These are phyloP conservation scores for Alternaria incomplexa DNA, from an alignment of 2,329 filamentous ascomycete species.

Conservation along the genomic window DNA sequence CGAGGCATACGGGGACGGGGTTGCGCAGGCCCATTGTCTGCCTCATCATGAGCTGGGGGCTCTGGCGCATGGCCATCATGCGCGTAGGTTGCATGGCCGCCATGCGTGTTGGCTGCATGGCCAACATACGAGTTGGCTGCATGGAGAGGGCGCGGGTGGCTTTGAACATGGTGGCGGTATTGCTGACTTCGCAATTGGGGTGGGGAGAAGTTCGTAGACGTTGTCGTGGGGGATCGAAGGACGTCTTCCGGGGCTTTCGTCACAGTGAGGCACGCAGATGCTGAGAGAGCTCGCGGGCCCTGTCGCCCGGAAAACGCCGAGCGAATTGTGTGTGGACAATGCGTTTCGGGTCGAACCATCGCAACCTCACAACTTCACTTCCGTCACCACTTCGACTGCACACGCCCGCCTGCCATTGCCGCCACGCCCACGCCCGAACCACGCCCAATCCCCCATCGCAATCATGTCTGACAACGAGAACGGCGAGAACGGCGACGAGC, in stretches of 20 bases:
- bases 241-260: constrained; percentile 39
- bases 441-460: constrained; percentile 51
- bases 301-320: constrained; percentile 38
- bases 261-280: constrained; percentile 29
- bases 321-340: constrained; percentile 44
- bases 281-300: constrained; percentile 29
- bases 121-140: constrained; percentile 50
- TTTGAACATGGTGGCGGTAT: constrained; percentile 38
- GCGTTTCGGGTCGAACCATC: constrained; percentile 43
- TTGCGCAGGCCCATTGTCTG: constrained; percentile 59
- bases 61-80: constrained; percentile 47
- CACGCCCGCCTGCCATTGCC: constrained; percentile 38
- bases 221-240: constrained; percentile 17
- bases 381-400: constrained; percentile 30
- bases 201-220: constrained; percentile 27
- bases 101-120: constrained; percentile 51
- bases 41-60: constrained; percentile 44
- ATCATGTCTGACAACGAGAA: constrained; percentile 78
- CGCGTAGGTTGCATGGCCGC: constrained; percentile 51
- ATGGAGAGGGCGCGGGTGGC: constrained; percentile 48
- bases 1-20: constrained; percentile 72
- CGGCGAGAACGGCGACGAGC: constrained; percentile 67
- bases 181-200: constrained; percentile 25
- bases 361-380: constrained; percentile 38
- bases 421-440: constrained; percentile 23